Evolutionary conservation across 306 rosid species (phyloP).

Genomic region (Calophaca sinica): DNA sequence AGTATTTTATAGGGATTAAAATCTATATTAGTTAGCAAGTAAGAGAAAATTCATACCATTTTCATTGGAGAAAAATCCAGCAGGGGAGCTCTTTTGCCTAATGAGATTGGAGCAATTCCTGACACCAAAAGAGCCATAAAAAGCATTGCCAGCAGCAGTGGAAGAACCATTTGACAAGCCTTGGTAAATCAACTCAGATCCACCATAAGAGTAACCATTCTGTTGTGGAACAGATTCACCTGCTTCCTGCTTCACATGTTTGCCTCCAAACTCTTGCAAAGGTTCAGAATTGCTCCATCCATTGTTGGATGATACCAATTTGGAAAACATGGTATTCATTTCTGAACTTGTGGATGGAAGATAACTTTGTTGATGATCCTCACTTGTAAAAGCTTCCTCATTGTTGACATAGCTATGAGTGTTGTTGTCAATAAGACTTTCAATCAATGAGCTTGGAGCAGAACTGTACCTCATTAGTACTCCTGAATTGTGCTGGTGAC

Average conservation of each 20-base stretch:
- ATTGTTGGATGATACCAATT: constrained; percentile 60
- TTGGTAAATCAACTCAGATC: constrained; percentile 57
- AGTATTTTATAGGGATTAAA: no score
- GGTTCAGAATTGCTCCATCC: constrained; percentile 49
- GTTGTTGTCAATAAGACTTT: no score
- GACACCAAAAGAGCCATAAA: constrained; percentile 55
- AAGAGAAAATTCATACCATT: constrained; percentile 58
- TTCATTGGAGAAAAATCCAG: constrained; percentile 66
- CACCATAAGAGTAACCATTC: constrained; percentile 50
- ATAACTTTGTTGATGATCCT: constrained; percentile 52
- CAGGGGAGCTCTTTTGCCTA: constrained; percentile 78
- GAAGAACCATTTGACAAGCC: constrained; percentile 45
- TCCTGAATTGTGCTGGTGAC: no score
- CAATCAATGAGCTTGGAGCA: no score
- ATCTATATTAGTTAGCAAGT: not conserved
- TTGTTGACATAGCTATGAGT: no score
- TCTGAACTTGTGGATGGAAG: constrained; percentile 66
- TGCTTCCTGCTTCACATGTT: constrained; percentile 61
- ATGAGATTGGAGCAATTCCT: constrained; percentile 59
- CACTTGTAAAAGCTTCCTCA: no score
- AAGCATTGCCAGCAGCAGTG: constrained; percentile 34
- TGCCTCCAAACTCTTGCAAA: constrained; percentile 46
- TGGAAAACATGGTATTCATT: constrained; percentile 57
- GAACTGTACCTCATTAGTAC: no score
- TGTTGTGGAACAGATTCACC: constrained; percentile 52